A percentile compares a stretch with the other conserved stretches of the same genome.
These are phyloP conservation scores for Lignosus rhinocerotis DNA, from an alignment of 1,284 basidiomycete genomes.

Conservation along the genomic window DNA sequence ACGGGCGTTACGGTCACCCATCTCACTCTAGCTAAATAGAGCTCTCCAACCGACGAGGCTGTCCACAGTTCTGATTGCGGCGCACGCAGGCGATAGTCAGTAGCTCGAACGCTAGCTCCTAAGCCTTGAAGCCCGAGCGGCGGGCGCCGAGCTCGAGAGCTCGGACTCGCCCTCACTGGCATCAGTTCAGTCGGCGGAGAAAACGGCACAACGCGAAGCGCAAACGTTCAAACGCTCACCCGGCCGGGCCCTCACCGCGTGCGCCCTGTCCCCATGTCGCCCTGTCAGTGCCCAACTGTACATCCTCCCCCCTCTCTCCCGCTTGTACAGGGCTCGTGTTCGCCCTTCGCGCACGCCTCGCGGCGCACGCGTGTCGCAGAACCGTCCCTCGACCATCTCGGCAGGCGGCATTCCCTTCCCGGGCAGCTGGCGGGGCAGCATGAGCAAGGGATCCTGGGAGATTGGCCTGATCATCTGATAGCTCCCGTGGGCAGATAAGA, in stretches of 20 bases:
- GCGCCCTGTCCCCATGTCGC: too few relatives aligned
- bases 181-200: background rate
- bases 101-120: too few relatives aligned
- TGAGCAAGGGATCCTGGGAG: background rate
- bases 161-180: background rate
- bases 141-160: background rate
- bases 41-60: too few relatives aligned
- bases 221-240: background rate
- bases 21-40: too few relatives aligned
- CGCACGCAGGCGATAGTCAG: background rate
- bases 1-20: too few relatives aligned
- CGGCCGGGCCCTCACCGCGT: too few relatives aligned
- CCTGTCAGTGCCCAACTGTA: too few relatives aligned
- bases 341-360: background rate
- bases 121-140: background rate
- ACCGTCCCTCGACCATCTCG: background rate
- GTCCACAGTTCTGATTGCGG: background rate
- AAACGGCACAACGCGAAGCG: background rate
- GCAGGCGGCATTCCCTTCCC: background rate
- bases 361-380: background rate
- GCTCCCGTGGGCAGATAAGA: conserved; percentile 19
- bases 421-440: background rate
- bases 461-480: conserved; percentile 22
- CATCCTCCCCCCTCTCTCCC: too few relatives aligned
- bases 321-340: too few relatives aligned